Evolutionary conservation across 1,284 basidiomycete species (phyloP).

Genomic region (Microbotryomycetes sp.): DNA sequence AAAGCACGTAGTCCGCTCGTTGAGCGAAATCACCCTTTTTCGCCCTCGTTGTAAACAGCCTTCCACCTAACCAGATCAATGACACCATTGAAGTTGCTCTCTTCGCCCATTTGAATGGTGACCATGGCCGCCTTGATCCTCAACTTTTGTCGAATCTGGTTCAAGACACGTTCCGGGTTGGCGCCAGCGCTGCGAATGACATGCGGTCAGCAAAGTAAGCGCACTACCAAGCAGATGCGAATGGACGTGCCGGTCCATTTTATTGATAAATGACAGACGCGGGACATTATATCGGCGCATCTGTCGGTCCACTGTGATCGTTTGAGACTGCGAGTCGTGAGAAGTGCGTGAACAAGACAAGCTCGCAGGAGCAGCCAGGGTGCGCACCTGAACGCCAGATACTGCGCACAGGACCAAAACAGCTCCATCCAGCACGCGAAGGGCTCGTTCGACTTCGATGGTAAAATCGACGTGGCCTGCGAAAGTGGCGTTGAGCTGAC

Average conservation of each 20-base stretch:
- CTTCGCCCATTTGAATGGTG: slow-evolving; percentile 89
- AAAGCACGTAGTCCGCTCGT: not conserved
- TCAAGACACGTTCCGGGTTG: slow-evolving; percentile 91
- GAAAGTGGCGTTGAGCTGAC: no score
- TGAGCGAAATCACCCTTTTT: slow-evolving; percentile 65
- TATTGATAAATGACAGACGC: slow-evolving; percentile 94
- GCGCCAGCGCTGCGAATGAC: slow-evolving; percentile 66
- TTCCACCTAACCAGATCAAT: slow-evolving; percentile 94
- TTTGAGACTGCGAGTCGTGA: slow-evolving; percentile 64
- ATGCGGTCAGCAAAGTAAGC: no score
- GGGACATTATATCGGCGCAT: slow-evolving; percentile 97
- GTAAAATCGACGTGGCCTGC: slow-evolving; percentile 98
- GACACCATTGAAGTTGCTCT: slow-evolving; percentile 75
- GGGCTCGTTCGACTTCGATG: slow-evolving; percentile 94
- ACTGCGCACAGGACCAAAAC: slow-evolving; percentile 95
- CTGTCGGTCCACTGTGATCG: slow-evolving; percentile 97
- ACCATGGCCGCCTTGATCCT: slow-evolving; percentile 91
- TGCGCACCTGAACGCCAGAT: slow-evolving; percentile 77
- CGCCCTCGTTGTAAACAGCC: slow-evolving; percentile 87
- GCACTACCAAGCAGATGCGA: not conserved
- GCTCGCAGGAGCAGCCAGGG: not conserved
- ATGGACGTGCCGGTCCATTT: slow-evolving; percentile 81
- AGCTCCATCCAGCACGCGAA: slow-evolving; percentile 94
- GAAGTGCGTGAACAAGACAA: not conserved
- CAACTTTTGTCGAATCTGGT: slow-evolving; percentile 86